These are phyloP conservation scores for Eimeria mitis DNA, from an alignment of 169 alveolate genomes.

Conservation along the genomic window DNA sequence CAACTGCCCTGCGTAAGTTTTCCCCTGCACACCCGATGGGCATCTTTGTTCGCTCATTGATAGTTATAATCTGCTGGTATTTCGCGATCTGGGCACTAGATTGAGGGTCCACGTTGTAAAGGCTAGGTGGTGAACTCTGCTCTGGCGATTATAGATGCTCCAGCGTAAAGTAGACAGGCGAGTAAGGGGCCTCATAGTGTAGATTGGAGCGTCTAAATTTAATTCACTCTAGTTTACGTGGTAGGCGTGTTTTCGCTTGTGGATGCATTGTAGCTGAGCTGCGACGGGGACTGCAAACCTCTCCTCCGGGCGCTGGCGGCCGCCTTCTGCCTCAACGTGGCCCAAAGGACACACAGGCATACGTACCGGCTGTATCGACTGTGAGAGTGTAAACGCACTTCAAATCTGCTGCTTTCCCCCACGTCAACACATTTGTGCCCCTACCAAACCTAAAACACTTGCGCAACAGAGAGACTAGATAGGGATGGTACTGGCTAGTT, in stretches of 20 bases:
- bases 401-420: neutral
- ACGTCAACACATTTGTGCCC: neutral
- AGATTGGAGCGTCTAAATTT: no score
- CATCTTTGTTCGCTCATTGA: neutral
- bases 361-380: slow-evolving; percentile 15
- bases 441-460: neutral
- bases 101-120: neutral
- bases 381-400: slow-evolving; percentile 2
- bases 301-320: slow-evolving; percentile 70
- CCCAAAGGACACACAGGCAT: slow-evolving; percentile 17
- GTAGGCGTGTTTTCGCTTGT: neutral
- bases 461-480: neutral
- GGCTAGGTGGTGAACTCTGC: neutral
- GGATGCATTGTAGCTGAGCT: slow-evolving; percentile 21
- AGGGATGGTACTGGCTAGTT: neutral
- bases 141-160: neutral
- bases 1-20: slow-evolving; percentile 41
- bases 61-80: neutral
- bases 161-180: neutral
- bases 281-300: slow-evolving; percentile 58
- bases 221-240: neutral
- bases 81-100: neutral
- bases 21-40: neutral
- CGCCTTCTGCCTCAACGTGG: slow-evolving; percentile 72
- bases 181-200: neutral